These are phyloP conservation scores for Aspergillus eucalypticola DNA, from an alignment of 2,329 filamentous ascomycete genomes.

Conservation along the genomic window DNA sequence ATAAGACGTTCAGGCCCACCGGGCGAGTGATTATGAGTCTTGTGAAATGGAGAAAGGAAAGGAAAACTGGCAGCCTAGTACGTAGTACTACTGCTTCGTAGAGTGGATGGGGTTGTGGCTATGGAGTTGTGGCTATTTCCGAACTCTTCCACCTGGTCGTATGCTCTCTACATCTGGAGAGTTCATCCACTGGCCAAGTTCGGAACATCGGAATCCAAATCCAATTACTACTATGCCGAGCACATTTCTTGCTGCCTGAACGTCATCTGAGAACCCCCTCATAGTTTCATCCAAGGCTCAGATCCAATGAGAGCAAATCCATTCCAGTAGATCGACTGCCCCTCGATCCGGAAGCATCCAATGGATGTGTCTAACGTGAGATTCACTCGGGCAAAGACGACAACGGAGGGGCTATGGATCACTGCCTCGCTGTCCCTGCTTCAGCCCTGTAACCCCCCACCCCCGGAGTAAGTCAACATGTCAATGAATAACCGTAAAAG, in stretches of 20 bases:
- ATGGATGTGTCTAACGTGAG: background rate
- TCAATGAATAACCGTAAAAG: background rate
- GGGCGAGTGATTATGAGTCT: background rate
- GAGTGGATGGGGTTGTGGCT: background rate
- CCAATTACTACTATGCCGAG: background rate
- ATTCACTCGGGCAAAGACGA: background rate
- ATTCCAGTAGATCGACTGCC: background rate
- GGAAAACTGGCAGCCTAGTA: background rate
- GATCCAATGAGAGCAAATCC: constrained; percentile 1
- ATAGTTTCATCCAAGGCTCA: background rate
- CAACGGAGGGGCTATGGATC: background rate
- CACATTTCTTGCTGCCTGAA: constrained; percentile 5
- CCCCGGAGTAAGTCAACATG: background rate
- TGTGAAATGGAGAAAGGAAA: background rate
- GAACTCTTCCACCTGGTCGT: background rate
- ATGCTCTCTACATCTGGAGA: background rate
- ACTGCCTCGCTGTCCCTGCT: background rate
- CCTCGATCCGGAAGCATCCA: background rate
- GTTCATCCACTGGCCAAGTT: background rate
- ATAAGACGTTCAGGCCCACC: background rate
- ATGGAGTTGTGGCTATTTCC: background rate
- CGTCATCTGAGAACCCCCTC: constrained; percentile 2
- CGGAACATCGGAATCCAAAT: background rate
- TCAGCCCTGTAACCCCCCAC: background rate
- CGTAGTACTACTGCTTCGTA: too few relatives aligned